Conservation (phyloP, 164 flowering plant species). For the Chloranthus sessilifolius region DNA sequence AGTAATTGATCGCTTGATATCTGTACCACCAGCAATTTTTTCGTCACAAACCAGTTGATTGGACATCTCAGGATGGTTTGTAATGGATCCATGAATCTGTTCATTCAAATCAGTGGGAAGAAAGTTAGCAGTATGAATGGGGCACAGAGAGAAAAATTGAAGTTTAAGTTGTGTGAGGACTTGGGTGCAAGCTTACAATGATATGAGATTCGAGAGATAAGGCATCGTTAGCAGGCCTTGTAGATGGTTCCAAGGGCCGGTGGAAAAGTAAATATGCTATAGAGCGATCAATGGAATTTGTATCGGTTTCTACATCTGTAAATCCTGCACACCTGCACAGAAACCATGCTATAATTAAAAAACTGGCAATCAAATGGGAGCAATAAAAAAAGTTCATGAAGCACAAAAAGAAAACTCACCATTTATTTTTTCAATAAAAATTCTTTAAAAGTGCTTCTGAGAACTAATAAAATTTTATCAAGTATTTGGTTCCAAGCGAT, state of each 20-base stretch:
- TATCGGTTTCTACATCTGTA: slow-evolving; percentile 69
- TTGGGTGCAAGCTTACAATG: slow-evolving; percentile 29
- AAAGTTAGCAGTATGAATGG: slow-evolving; percentile 1
- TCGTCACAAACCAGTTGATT: slow-evolving; percentile 27
- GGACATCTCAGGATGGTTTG: slow-evolving; percentile 22
- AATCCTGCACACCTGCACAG: slow-evolving; percentile 42
- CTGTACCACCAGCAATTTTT: slow-evolving; percentile 19
- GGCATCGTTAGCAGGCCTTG: slow-evolving; percentile 22
- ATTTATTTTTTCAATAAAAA: too few species aligned
- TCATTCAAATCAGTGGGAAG: slow-evolving; percentile 8
- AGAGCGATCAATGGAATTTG: slow-evolving; percentile 87
- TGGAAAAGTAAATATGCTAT: slow-evolving; percentile 81
- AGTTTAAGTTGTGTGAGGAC: background rate
- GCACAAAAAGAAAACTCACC: too few species aligned
- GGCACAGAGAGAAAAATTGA: background rate
- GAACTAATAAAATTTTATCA: too few species aligned
- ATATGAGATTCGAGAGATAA: slow-evolving; percentile 28
- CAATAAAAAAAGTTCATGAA: background rate
- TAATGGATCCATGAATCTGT: slow-evolving; percentile 30
- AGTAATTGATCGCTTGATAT: slow-evolving; percentile 15
- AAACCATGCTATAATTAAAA: background rate
- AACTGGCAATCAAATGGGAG: background rate
- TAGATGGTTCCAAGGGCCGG: slow-evolving; percentile 45
- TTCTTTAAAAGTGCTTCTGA: too few species aligned
- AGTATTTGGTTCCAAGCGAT: too few species aligned